Conservation (phyloP, 2,329 filamentous ascomycete genomes). For the Exserohilum turcica region DNA sequence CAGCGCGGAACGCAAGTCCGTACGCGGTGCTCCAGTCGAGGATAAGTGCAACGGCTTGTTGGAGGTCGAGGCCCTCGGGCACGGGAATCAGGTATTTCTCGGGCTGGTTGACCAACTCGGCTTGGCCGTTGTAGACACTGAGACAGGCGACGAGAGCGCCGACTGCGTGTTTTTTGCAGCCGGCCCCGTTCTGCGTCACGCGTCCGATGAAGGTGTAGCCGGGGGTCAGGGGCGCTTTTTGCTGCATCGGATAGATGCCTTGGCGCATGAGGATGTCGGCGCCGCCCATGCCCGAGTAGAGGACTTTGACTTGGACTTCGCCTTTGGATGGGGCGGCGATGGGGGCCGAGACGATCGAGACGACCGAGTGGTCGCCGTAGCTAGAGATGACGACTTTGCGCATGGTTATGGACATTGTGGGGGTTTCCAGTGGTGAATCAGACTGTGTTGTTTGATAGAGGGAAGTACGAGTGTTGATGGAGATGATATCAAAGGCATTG, state of each 20-base stretch:
- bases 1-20: not conserved
- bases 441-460: too few relatives aligned
- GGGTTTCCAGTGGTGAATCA: not conserved
- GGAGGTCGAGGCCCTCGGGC: not conserved
- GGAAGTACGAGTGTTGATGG: not conserved
- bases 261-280: slow-evolving; percentile 58
- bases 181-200: slow-evolving; percentile 30
- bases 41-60: not conserved
- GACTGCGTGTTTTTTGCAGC: not conserved
- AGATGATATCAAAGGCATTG: not conserved
- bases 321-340: slow-evolving; percentile 49
- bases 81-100: not conserved
- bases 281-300: slow-evolving; percentile 57
- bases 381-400: not conserved
- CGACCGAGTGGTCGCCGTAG: not conserved
- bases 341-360: slow-evolving; percentile 38
- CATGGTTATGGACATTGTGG: not conserved
- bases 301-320: slow-evolving; percentile 56
- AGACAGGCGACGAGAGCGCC: not conserved
- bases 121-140: not conserved
- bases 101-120: not conserved
- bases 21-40: not conserved
- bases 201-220: slow-evolving; percentile 57
- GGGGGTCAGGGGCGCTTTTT: slow-evolving; percentile 54
- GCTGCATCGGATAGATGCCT: slow-evolving; percentile 56